Evolutionary conservation across 2,329 filamentous ascomycete genomes (phyloP).

Genomic region (Phoma herbarum): DNA sequence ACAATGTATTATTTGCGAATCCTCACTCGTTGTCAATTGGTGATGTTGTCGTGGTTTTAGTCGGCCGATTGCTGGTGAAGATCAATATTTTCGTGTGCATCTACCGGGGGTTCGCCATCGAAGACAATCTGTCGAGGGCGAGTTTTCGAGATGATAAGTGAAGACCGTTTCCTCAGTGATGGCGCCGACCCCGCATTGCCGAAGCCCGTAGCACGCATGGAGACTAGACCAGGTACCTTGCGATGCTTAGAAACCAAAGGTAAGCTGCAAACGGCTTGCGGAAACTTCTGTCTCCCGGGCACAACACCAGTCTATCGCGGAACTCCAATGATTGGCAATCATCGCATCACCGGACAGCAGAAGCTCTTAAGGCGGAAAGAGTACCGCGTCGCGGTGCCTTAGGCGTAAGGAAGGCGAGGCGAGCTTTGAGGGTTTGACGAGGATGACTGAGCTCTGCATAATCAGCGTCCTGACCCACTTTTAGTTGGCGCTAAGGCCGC

Average conservation of each 20-base stretch:
- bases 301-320: slow-evolving; percentile 13
- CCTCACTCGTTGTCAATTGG: neutral
- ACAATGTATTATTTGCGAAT: slow-evolving; percentile 20
- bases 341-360: neutral
- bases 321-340: slow-evolving; percentile 3
- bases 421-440: slow-evolving; percentile 15
- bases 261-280: slow-evolving; percentile 19
- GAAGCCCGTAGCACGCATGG: slow-evolving; percentile 19
- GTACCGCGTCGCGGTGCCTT: slow-evolving; percentile 2
- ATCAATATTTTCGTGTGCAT: neutral
- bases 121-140: neutral
- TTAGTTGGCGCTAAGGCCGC: slow-evolving; percentile 19
- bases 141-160: neutral
- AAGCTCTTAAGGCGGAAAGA: slow-evolving; percentile 4
- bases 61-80: neutral
- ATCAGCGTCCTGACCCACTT: slow-evolving; percentile 11
- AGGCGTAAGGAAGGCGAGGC: neutral
- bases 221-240: slow-evolving; percentile 24
- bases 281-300: slow-evolving; percentile 11
- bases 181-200: slow-evolving; percentile 24
- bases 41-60: slow-evolving; percentile 1
- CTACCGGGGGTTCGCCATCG: neutral
- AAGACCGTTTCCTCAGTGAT: slow-evolving; percentile 2
- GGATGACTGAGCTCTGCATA: slow-evolving; percentile 28
- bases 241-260: slow-evolving; percentile 30